These are phyloP conservation scores for Lantana camara DNA, from an alignment of 257 asterid genomes.

Conservation along the genomic window DNA sequence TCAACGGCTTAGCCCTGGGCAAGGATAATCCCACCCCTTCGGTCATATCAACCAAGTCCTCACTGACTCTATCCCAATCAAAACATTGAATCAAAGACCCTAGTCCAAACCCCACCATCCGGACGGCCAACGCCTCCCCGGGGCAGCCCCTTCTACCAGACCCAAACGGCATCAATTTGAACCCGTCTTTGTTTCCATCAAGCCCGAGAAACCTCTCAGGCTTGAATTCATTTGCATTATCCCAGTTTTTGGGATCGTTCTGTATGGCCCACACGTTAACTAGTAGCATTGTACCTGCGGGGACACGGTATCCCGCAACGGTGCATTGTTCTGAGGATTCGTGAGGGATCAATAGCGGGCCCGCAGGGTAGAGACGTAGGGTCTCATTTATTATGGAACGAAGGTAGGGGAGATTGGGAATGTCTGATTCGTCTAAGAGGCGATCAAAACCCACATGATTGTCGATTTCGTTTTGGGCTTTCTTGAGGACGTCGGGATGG, in stretches of 20 bases:
- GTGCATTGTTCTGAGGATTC: conserved; percentile 31
- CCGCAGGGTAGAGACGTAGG: conserved; percentile 7
- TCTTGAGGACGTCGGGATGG: conserved; percentile 27
- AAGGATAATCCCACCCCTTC: too few relatives aligned
- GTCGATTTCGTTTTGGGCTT: conserved; percentile 21
- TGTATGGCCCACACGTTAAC: conserved; percentile 35
- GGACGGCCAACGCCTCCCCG: conserved; percentile 23
- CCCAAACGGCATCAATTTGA: conserved; percentile 26
- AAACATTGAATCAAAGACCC: conserved; percentile 24
- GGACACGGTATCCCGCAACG: conserved; percentile 26
- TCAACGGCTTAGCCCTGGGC: too few relatives aligned
- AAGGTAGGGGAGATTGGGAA: conserved; percentile 20
- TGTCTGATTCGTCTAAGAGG: conserved; percentile 26
- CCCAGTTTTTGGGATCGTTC: conserved; percentile 26
- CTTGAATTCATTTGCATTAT: conserved; percentile 20
- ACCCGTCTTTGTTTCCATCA: not conserved
- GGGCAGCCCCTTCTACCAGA: conserved; percentile 32
- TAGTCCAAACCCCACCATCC: conserved; percentile 28
- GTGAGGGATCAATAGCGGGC: conserved; percentile 27
- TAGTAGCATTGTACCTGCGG: conserved; percentile 22
- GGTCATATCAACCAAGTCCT: too few relatives aligned
- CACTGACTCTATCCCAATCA: too few relatives aligned
- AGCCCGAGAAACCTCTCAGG: conserved; percentile 34
- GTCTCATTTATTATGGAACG: conserved; percentile 30
- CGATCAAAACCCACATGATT: conserved; percentile 11